Evolutionary conservation across 371 early-diverging fungal species (phyloP).

Genomic region (Mortierella sp.): DNA sequence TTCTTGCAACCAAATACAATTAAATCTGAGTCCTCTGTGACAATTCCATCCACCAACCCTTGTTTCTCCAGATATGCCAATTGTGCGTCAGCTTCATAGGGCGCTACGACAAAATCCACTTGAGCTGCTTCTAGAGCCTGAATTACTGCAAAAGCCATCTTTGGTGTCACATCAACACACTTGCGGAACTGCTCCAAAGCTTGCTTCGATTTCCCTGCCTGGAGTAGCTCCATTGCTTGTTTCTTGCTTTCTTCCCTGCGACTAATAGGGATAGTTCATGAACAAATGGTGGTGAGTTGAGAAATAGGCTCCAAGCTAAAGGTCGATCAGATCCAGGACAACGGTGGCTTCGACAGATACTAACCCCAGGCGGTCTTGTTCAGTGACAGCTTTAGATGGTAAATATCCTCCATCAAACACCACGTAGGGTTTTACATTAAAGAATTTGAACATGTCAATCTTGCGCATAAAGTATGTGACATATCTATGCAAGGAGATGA

Average conservation of each 20-base stretch:
- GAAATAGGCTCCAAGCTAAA: too few species aligned
- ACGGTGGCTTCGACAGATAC: neutral
- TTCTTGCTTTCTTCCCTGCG: slow-evolving; percentile 67
- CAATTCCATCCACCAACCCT: slow-evolving; percentile 81
- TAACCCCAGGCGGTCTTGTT: slow-evolving; percentile 68
- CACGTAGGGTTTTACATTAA: slow-evolving; percentile 85
- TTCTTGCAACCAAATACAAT: slow-evolving; percentile 92
- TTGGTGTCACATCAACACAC: slow-evolving; percentile 79
- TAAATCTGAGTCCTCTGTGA: slow-evolving; percentile 99
- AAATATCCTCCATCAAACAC: slow-evolving; percentile 98
- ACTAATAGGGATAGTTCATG: slow-evolving; percentile 32
- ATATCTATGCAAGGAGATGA: slow-evolving; percentile 65
- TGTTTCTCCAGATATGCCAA: slow-evolving; percentile 86
- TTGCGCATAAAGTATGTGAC: slow-evolving; percentile 80
- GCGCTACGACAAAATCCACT: slow-evolving; percentile 92
- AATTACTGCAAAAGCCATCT: slow-evolving; percentile 85
- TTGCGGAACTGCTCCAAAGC: slow-evolving; percentile 82
- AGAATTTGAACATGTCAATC: slow-evolving; percentile 74
- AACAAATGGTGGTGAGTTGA: slow-evolving; percentile 14
- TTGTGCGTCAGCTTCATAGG: slow-evolving; percentile 99
- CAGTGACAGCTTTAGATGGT: slow-evolving; percentile 88
- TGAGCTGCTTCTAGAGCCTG: slow-evolving; percentile 73
- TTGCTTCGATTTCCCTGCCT: slow-evolving; percentile 64
- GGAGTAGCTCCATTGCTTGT: slow-evolving; percentile 63
- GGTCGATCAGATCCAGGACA: neutral